Evolutionary conservation across 129 eudicot species (phyloP).

Genomic region (Pittosporum tobira): DNA sequence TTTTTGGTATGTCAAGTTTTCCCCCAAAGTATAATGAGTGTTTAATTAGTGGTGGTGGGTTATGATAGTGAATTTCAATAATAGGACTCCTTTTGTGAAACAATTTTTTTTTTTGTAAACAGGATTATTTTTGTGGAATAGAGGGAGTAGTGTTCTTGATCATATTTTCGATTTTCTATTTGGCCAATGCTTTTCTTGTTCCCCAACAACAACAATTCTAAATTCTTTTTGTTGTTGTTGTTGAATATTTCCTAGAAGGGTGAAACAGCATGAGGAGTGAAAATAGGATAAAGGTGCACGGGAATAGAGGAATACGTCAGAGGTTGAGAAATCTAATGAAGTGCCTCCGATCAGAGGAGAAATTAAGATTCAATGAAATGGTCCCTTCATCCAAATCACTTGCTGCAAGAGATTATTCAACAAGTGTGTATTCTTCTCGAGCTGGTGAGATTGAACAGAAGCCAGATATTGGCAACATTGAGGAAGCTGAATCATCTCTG

Average conservation of each 20-base stretch:
- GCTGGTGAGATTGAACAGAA: conserved; percentile 40
- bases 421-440: conserved; percentile 48
- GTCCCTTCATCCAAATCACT: conserved; percentile 51
- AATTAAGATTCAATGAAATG: conserved; percentile 38
- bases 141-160: background rate
- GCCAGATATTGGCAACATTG: conserved; percentile 68
- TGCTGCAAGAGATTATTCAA: conserved; percentile 50
- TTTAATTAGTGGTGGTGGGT: too few relatives aligned
- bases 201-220: background rate
- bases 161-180: too few relatives aligned
- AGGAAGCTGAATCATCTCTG: conserved; percentile 88
- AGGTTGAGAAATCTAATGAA: conserved; percentile 42
- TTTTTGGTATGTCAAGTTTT: too few relatives aligned
- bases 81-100: too few relatives aligned
- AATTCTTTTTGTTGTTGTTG: conserved; percentile 16
- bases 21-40: too few relatives aligned
- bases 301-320: conserved; percentile 11
- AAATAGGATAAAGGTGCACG: conserved; percentile 20
- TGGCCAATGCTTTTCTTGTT: background rate
- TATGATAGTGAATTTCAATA: too few relatives aligned
- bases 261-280: conserved; percentile 39
- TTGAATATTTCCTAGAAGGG: conserved; percentile 28
- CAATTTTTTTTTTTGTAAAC: too few relatives aligned
- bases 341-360: conserved; percentile 65
- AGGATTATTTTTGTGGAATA: too few relatives aligned